Evolutionary conservation across 768 basidiomycete genomes (phyloP).

Genomic region (Fomitopsis pulvina): DNA sequence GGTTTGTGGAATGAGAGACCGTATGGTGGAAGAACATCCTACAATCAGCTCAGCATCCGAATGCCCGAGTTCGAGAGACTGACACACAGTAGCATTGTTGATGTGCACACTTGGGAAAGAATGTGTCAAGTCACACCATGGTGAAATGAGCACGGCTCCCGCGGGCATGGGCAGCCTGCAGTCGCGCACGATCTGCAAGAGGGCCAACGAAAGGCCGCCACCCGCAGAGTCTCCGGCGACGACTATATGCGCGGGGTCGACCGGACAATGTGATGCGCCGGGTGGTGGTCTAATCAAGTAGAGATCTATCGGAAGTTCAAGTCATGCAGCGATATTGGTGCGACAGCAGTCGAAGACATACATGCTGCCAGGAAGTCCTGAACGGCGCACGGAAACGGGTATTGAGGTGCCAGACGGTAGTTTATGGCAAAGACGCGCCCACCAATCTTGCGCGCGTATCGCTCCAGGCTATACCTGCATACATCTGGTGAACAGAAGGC

Average conservation of each 20-base stretch:
- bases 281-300: slow-evolving; percentile 87
- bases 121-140: slow-evolving; percentile 93
- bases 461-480: slow-evolving; percentile 63
- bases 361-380: slow-evolving; percentile 89
- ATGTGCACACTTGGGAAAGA: slow-evolving; percentile 84
- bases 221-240: slow-evolving; percentile 92
- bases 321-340: neutral
- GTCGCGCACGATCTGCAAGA: slow-evolving; percentile 87
- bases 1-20: slow-evolving; percentile 78
- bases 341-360: slow-evolving; percentile 27
- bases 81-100: slow-evolving; percentile 75
- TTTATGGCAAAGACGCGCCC: slow-evolving; percentile 85
- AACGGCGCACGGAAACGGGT: slow-evolving; percentile 90
- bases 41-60: neutral
- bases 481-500: neutral
- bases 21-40: slow-evolving; percentile 79
- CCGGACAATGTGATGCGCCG: slow-evolving; percentile 67
- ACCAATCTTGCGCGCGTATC: slow-evolving; percentile 87
- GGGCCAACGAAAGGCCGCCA: slow-evolving; percentile 76
- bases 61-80: neutral
- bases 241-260: slow-evolving; percentile 77
- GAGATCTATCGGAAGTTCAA: slow-evolving; percentile 49
- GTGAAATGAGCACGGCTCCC: slow-evolving; percentile 85
- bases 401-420: slow-evolving; percentile 90
- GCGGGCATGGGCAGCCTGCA: slow-evolving; percentile 74